Evolutionary conservation across 1,139 yeast genomes (phyloP).

Genomic region (Kurtzmaniella quercitrusa): DNA sequence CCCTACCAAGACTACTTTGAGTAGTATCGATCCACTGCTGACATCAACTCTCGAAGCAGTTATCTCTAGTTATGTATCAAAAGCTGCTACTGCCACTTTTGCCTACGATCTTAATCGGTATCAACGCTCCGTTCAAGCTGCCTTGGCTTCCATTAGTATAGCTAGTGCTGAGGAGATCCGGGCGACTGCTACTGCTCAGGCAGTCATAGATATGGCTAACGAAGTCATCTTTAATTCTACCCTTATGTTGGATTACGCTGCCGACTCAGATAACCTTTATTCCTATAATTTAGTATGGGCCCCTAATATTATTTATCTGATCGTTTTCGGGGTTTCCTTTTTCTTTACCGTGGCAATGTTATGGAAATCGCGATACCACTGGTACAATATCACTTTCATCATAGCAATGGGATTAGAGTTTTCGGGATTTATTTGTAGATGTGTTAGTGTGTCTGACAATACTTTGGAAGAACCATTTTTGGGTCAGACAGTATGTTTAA

Average conservation of each 20-base stretch:
- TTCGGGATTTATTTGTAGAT: constrained; percentile 67
- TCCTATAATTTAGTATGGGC: constrained; percentile 23
- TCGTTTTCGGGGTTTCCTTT: constrained; percentile 17
- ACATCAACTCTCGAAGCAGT: constrained; percentile 7
- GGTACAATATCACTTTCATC: constrained; percentile 64
- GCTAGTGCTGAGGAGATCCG: constrained; percentile 26
- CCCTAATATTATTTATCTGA: constrained; percentile 22
- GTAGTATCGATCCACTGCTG: constrained; percentile 9
- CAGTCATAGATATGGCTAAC: constrained; percentile 25
- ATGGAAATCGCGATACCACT: constrained; percentile 54
- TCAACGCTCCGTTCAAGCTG: constrained; percentile 22
- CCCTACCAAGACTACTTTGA: constrained; percentile 15
- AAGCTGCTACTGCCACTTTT: constrained; percentile 16
- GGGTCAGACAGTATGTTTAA: constrained; percentile 65
- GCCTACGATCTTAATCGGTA: constrained; percentile 12
- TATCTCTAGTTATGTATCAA: constrained; percentile 12
- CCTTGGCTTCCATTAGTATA: constrained; percentile 33
- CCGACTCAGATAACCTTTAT: constrained; percentile 23
- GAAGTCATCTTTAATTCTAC: constrained; percentile 30
- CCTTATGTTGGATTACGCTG: constrained; percentile 20
- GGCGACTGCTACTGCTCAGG: constrained; percentile 36
- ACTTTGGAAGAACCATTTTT: constrained; percentile 45
- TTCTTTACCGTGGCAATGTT: constrained; percentile 21
- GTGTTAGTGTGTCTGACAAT: constrained; percentile 37
- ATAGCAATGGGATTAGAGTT: constrained; percentile 63